Conservation (phyloP, 2,329 filamentous ascomycete genomes). For the Colletotrichum tofieldiae region DNA sequence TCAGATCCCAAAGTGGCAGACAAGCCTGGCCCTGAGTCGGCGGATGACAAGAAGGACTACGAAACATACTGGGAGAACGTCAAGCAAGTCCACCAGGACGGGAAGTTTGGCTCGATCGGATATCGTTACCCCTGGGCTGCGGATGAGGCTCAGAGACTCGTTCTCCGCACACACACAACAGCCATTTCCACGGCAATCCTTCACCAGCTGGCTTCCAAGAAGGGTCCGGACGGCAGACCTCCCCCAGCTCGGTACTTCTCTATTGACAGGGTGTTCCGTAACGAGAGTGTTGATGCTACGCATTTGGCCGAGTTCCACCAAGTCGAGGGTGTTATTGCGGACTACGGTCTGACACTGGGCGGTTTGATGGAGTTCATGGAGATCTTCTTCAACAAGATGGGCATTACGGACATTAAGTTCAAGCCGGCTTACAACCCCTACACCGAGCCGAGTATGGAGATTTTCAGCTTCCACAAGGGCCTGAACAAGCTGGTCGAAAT, state of each 20-base stretch:
- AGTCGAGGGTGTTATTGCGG: conserved; percentile 97
- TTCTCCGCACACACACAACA: conserved; percentile 96
- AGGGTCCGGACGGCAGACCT: conserved; percentile 78
- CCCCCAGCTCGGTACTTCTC: conserved; percentile 94
- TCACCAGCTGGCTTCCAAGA: conserved; percentile 87
- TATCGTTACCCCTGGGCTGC: conserved; percentile 96
- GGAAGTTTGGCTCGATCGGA: conserved; percentile 94
- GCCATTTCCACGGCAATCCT: conserved; percentile 92
- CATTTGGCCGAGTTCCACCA: conserved; percentile 99
- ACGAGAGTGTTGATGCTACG: conserved; percentile 96
- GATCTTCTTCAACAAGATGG: conserved; percentile 97
- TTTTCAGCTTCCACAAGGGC: conserved; percentile 94
- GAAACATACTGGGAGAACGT: conserved; percentile 91
- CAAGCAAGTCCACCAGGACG: conserved; percentile 87
- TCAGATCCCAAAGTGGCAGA: conserved; percentile 88
- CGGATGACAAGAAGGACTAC: conserved; percentile 77
- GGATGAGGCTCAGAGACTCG: conserved; percentile 88
- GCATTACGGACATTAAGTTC: conserved; percentile 87
- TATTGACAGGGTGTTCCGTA: conserved; percentile 98
- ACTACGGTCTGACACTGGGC: conserved; percentile 93
- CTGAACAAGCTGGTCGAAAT: conserved; percentile 95
- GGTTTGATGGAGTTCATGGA: conserved; percentile 95
- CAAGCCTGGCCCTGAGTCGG: conserved; percentile 70
- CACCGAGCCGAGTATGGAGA: conserved; percentile 97
- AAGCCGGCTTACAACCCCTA: conserved; percentile 98